phyloP scores from a whole-genome alignment of 164 flowering plant genomes.

The Macadamia tetraphylla region DNA sequence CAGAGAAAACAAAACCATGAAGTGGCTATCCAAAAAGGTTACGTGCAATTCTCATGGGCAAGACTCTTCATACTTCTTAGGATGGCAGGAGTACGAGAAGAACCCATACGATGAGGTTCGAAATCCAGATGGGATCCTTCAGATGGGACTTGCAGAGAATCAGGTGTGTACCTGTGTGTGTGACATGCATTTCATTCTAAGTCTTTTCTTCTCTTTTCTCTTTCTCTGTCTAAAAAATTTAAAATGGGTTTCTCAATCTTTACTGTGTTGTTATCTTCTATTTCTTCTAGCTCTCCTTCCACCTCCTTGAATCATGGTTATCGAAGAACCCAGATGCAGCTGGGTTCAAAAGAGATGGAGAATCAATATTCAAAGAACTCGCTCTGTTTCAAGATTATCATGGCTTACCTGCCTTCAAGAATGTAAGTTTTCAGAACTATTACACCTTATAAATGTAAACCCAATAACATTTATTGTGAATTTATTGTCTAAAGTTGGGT shows the following conservation, averaged over 20 bases:
- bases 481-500: neutral
- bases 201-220: neutral
- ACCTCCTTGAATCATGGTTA: slow-evolving; percentile 63
- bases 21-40: slow-evolving; percentile 45
- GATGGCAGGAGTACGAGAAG: slow-evolving; percentile 85
- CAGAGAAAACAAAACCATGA: slow-evolving; percentile 3
- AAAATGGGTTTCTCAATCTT: no score
- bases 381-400: slow-evolving; percentile 68
- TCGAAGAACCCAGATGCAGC: slow-evolving; percentile 54
- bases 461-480: neutral
- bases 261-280: neutral
- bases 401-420: slow-evolving; percentile 62
- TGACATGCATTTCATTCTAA: neutral
- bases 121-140: slow-evolving; percentile 65
- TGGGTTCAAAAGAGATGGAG: slow-evolving; percentile 44
- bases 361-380: slow-evolving; percentile 60
- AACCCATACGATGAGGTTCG: slow-evolving; percentile 49
- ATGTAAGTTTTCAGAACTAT: slow-evolving; percentile 23
- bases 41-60: slow-evolving; percentile 66
- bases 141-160: slow-evolving; percentile 89
- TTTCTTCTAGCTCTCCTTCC: slow-evolving; percentile 52
- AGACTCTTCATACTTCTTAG: slow-evolving; percentile 69
- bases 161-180: slow-evolving; percentile 28
- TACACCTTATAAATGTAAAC: no score
- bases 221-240: neutral